Conservation (phyloP, 2,329 filamentous ascomycete species). For the Furcasterigmium furcatum region DNA sequence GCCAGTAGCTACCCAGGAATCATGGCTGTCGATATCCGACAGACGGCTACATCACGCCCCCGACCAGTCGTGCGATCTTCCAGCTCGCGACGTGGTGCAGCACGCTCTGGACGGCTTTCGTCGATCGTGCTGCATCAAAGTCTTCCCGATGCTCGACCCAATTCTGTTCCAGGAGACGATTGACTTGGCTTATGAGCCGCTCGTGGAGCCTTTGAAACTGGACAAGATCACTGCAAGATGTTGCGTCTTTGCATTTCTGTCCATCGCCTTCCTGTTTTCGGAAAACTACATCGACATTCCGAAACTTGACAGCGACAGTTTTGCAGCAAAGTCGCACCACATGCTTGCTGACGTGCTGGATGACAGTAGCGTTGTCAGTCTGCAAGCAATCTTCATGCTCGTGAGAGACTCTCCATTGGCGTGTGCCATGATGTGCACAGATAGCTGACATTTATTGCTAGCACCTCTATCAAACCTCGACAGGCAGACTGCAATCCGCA, state of each 20-base stretch:
- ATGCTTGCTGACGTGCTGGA: slow-evolving; percentile 39
- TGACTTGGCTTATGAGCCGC: slow-evolving; percentile 35
- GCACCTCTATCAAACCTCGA: slow-evolving; percentile 38
- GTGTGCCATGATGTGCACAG: too few relatives aligned
- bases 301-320: slow-evolving; percentile 34
- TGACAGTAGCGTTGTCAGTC: slow-evolving; percentile 35
- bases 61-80: slow-evolving; percentile 23
- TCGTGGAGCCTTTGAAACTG: slow-evolving; percentile 10
- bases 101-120: slow-evolving; percentile 17
- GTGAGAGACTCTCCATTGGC: slow-evolving; percentile 32
- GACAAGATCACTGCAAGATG: slow-evolving; percentile 33
- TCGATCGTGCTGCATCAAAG: slow-evolving; percentile 31
- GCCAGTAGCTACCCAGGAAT: slow-evolving; percentile 8
- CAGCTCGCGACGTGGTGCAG: slow-evolving; percentile 25
- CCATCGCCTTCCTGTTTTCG: slow-evolving; percentile 26
- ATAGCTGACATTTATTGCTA: slow-evolving; percentile 12
- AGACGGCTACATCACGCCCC: slow-evolving; percentile 10
- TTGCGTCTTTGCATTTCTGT: slow-evolving; percentile 46
- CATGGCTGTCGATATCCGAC: slow-evolving; percentile 13
- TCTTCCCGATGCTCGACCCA: slow-evolving; percentile 46
- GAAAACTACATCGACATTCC: slow-evolving; percentile 5
- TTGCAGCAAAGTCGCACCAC: slow-evolving; percentile 34
- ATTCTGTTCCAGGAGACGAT: slow-evolving; percentile 43
- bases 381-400: slow-evolving; percentile 44
- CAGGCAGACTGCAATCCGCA: slow-evolving; percentile 42